Percentiles rank a stretch among this genome's conserved stretches.
Evolutionary conservation across 352 stramenopile genomes (phyloP).

Genomic region (Pythium rhizo-oryzae): DNA sequence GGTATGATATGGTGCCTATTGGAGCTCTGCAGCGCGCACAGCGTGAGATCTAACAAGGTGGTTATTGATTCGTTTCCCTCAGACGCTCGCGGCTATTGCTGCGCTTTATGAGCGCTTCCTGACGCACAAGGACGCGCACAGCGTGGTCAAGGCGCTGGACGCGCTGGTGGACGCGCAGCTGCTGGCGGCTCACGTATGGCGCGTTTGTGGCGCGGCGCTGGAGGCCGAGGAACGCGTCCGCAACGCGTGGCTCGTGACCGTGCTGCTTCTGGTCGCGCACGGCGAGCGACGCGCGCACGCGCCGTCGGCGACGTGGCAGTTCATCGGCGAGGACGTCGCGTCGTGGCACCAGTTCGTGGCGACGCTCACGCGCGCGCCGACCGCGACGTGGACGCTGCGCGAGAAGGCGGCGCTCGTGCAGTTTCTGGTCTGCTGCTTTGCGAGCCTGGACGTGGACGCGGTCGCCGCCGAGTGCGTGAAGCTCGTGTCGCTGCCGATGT

Average conservation of each 20-base stretch:
- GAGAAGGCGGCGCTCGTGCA: conserved; percentile 60
- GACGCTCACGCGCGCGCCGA: conserved; percentile 30
- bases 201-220: conserved; percentile 4
- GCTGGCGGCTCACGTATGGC: conserved; percentile 14
- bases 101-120: conserved; percentile 46
- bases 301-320: conserved; percentile 9
- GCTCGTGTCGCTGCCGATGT: conserved; percentile 66
- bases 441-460: conserved; percentile 52
- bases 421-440: conserved; percentile 66
- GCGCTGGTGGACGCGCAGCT: conserved; percentile 15
- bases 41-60: background rate
- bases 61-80: background rate
- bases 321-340: conserved; percentile 14
- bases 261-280: conserved; percentile 43
- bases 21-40: background rate
- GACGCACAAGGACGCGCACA: conserved; percentile 43
- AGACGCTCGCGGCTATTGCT: conserved; percentile 29
- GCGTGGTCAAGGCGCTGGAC: conserved; percentile 52
- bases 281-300: conserved; percentile 1
- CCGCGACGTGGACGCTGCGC: conserved; percentile 40
- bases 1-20: conserved; percentile 8
- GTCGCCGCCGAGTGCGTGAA: conserved; percentile 58
- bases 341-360: conserved; percentile 44
- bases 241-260: conserved; percentile 44
- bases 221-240: conserved; percentile 17